Conservation (phyloP, 306 rosid genomes). For the Cucumis sativus region Cucumber_9930_V3 NC_026661.2:1843501-1844000, state of each 20-base stretch:
- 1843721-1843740: background rate
- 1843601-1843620: no score
- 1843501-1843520: no score
- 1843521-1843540: no score
- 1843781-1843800: background rate
- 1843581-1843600: no score
- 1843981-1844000: background rate
- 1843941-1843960: background rate
- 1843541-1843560: no score
- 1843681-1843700: background rate
- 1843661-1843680: background rate
- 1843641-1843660: background rate
- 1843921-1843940: constrained; percentile 19
- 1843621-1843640: no score
- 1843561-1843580: no score
- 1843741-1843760: constrained; percentile 1
- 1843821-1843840: constrained; percentile 31
- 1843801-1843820: constrained; percentile 31
- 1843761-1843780: background rate
- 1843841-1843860: constrained; percentile 45
- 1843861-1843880: constrained; percentile 51
- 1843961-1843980: background rate
- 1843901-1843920: constrained; percentile 27
- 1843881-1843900: constrained; percentile 31
- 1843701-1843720: background rate